Base-by-base conservation (phyloP, 306 rosid genomes). In the Chamaecrista fasciculata region DNA sequence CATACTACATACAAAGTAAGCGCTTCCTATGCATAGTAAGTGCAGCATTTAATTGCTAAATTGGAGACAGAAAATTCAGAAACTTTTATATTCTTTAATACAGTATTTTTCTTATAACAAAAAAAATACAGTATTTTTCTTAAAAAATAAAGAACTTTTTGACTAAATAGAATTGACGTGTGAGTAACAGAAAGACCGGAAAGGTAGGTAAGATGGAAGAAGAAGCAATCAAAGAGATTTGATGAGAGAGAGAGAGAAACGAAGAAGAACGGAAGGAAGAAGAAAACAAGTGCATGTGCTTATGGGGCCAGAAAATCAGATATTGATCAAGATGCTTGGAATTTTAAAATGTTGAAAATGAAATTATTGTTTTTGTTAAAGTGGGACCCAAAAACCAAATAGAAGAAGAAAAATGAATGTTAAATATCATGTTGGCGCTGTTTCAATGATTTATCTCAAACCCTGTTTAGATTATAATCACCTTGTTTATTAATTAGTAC, bases 281-380 rank as follows among this genome's bases (percentile, higher is more conserved):
- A 56, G 14, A 49, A 15, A 36, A 52, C 67, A 23, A 1, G 43
- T 9, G 66, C 86, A 81, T 50, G 69, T 74, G 82, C 69, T 2
- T 1, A 34, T 55, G 79, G 79, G 62, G 44, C 76, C 42, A 2
- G 4, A 6, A 52, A 37, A 68, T 75, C 58, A 18, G 9, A 47
- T 46, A 11, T 26, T 33, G 31, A 49, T 37, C 1, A 23, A 12
- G 4, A 58, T 16, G 8, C 1, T 58, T 33, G 2, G 24, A n/a
- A 31, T 44, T 44, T 28, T 7, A 25, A 43, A 43, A 43, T 43
- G 10, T 5, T 25, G 36, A 55, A 4, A 25, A 11, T 12, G n/a
- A n/a, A n/a, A 24, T 53, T 51, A 3, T 23, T 4, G 14, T 11
- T 1, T 2, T 11, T 3, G n/a, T 10, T 3, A 5, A n/a, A n/a